Evolutionary conservation across 352 stramenopile genomes (phyloP).

Genomic region (Phytophthora fragariae): DNA sequence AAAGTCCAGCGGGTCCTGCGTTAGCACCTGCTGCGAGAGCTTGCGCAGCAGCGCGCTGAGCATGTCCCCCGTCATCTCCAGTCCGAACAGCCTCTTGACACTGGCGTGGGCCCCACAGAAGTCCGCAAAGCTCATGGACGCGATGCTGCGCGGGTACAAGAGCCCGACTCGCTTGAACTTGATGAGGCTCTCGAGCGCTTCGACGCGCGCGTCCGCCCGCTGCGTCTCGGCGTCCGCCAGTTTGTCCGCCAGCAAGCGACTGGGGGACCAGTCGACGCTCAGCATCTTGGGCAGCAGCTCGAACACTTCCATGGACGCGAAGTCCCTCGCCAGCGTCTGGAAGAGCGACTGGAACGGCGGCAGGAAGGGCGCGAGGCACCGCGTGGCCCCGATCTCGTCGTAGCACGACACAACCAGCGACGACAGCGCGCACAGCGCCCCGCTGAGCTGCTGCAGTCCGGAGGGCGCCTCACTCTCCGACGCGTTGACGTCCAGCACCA

Average conservation of each 20-base stretch:
- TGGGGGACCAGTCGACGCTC: constrained; percentile 56
- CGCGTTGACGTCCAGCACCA: constrained; percentile 55
- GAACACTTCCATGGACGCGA: constrained; percentile 58
- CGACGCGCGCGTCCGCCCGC: constrained; percentile 3
- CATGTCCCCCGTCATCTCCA: constrained; percentile 66
- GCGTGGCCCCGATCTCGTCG: constrained; percentile 34
- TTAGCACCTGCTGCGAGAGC: constrained; percentile 35
- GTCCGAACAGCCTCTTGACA: constrained; percentile 74
- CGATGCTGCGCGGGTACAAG: constrained; percentile 22
- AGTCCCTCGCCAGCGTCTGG: constrained; percentile 53
- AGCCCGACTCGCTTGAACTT: constrained; percentile 50
- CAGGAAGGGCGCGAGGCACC: constrained; percentile 33
- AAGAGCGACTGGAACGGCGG: constrained; percentile 57
- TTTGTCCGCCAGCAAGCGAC: constrained; percentile 34
- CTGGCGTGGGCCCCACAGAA: constrained; percentile 46
- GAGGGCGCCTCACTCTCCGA: constrained; percentile 1
- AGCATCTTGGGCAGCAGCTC: constrained; percentile 68
- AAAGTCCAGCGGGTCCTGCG: constrained; percentile 58
- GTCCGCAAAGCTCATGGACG: constrained; percentile 33
- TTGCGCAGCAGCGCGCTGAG: constrained; percentile 52
- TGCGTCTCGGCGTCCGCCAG: constrained; percentile 17
- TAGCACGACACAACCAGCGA: constrained; percentile 68
- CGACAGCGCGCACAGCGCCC: constrained; percentile 63
- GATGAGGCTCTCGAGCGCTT: constrained; percentile 42
- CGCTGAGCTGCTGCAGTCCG: constrained; percentile 37